Evolutionary conservation across 2,329 filamentous ascomycete species (phyloP).

Genomic region (Cladophialophora chaetospira): DNA sequence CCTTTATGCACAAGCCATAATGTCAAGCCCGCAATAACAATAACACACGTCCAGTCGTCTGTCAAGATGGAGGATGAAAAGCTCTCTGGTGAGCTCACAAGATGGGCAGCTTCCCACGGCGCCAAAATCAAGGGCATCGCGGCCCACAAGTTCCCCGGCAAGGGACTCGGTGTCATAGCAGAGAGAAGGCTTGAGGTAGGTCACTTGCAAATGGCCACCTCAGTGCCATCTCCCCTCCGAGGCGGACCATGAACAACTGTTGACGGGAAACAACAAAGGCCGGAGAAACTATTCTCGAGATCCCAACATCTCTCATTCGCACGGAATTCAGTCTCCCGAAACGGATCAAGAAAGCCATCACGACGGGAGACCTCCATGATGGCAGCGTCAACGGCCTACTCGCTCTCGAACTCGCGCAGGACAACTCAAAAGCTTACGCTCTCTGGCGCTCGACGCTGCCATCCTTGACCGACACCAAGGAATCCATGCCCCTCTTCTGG

Average conservation of each 20-base stretch:
- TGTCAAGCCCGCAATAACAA: too few relatives aligned
- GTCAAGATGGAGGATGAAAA: too few relatives aligned
- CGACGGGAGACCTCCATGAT: background rate
- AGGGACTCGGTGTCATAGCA: conserved; percentile 9
- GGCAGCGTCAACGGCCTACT: conserved; percentile 17
- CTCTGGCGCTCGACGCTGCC: conserved; percentile 15
- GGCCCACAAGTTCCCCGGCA: conserved; percentile 12
- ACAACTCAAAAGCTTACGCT: background rate
- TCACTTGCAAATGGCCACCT: background rate
- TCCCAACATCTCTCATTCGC: conserved; percentile 8
- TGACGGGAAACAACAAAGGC: conserved; percentile 7
- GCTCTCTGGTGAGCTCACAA: conserved; percentile 1
- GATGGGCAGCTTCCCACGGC: conserved; percentile 7
- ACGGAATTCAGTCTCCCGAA: conserved; percentile 2
- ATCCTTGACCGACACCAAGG: background rate
- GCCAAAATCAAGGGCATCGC: conserved; percentile 9
- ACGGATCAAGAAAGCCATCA: background rate
- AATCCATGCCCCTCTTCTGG: conserved; percentile 16
- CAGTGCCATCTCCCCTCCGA: too few relatives aligned
- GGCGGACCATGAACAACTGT: background rate
- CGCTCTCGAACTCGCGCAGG: conserved; percentile 8
- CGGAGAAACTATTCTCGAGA: conserved; percentile 10
- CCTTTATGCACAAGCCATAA: too few relatives aligned
- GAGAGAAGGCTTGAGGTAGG: conserved; percentile 13
- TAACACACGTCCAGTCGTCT: too few relatives aligned